Percentiles rank a stretch among this genome's conserved stretches.
These are phyloP conservation scores for Pistacia vera DNA, from an alignment of 345 rosid species.

Conservation along the genomic window DNA sequence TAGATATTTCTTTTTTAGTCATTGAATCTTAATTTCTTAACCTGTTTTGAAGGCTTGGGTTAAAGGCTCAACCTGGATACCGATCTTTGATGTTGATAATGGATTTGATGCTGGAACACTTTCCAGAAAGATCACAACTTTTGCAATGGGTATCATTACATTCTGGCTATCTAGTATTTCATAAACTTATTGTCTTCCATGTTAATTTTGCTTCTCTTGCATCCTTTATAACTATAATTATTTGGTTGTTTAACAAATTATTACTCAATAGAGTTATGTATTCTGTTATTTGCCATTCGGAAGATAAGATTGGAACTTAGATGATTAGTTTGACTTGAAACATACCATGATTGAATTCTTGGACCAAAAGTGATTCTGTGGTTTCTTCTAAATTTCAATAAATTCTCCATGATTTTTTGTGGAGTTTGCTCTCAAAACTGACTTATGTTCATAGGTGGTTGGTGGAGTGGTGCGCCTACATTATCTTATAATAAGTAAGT, in stretches of 20 bases:
- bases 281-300: neutral
- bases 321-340: conserved; percentile 10
- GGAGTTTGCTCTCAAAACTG: conserved; percentile 10
- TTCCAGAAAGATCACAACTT: conserved; percentile 65
- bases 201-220: neutral
- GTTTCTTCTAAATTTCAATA: neutral
- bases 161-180: conserved; percentile 17
- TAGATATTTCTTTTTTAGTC: neutral
- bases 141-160: conserved; percentile 70
- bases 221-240: conserved; percentile 1
- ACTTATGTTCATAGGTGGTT: conserved; percentile 65
- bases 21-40: conserved; percentile 12
- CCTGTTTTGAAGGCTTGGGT: conserved; percentile 71
- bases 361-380: neutral
- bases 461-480: conserved; percentile 95
- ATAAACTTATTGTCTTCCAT: neutral
- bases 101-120: conserved; percentile 62
- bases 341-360: neutral
- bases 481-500: conserved; percentile 69
- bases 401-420: neutral
- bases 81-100: conserved; percentile 69
- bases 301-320: neutral
- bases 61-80: conserved; percentile 86
- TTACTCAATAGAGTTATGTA: neutral
- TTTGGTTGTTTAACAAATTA: neutral